Percentiles rank a stretch among this genome's conserved stretches.
These are phyloP conservation scores for Flaveria ramosissima DNA, from an alignment of 129 eudicot species.

Conservation along the genomic window DNA sequence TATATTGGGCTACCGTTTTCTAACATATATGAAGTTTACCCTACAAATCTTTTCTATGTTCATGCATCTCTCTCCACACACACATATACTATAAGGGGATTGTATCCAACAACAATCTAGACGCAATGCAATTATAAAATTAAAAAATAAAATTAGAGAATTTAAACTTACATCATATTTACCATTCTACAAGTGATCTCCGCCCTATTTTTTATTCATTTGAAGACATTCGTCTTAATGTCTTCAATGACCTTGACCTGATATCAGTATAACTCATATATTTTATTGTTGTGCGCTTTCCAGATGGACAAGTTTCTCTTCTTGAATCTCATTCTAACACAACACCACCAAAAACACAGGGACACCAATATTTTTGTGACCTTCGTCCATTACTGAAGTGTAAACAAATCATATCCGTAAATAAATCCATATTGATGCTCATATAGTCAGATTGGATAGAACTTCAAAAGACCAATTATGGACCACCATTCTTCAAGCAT, in stretches of 20 bases:
- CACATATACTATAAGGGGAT: background rate
- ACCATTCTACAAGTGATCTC: no score
- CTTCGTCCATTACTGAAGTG: slow-evolving; percentile 3
- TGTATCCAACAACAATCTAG: no score
- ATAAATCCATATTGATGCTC: background rate
- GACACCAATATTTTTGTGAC: slow-evolving; percentile 8
- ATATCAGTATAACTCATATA: no score
- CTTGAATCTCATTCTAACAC: background rate
- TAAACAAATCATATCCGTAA: slow-evolving; percentile 25
- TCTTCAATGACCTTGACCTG: no score
- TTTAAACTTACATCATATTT: no score
- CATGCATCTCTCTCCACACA: slow-evolving; percentile 10
- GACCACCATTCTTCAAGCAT: slow-evolving; percentile 18
- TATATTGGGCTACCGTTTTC: slow-evolving; percentile 28
- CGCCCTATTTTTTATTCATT: no score
- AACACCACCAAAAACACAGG: slow-evolving; percentile 17
- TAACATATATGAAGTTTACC: slow-evolving; percentile 27
- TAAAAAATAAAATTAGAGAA: no score
- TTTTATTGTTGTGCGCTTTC: no score
- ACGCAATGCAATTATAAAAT: no score
- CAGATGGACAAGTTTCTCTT: background rate
- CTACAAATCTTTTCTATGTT: slow-evolving; percentile 25
- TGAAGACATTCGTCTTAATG: no score
- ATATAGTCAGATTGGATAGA: slow-evolving; percentile 18
- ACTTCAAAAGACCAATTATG: slow-evolving; percentile 23